Evolutionary conservation across 164 flowering plant genomes (phyloP), one percentile per base, ranked within the genome.

Genomic region (Vitis riparia): DNA sequence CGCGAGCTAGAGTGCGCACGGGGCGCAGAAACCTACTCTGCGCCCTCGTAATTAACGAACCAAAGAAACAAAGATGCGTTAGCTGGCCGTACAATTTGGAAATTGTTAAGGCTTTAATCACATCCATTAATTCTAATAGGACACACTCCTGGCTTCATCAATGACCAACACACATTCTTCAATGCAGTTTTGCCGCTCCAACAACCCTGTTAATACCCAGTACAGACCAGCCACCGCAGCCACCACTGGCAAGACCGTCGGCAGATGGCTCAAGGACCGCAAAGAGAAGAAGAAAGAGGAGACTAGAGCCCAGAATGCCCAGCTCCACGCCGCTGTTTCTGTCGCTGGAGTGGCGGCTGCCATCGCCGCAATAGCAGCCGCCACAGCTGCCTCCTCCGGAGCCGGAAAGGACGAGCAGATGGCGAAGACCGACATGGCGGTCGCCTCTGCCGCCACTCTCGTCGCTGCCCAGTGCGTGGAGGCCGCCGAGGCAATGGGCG

Each of bases 381-480:
- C 97, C 49, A 92, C 97, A 0, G 95, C 97, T 0, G 91, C 93
- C 1, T 78, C 93, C 0, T 87, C 97, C 0, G 83, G 82, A 8
- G 56, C 88, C 0, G 82, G 90, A 10, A 92, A 91, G 71, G 97
- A 91, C 17, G 94, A 92, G 75, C 85, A 85, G n/a, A 83, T 80
- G 89, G 84, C 93, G 0, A 91, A 89, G 84, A 89, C 98, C 0
- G 92, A 95, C 70, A 86, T 87, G 90, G 99, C 99, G 0, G 89
- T 95, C 66, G 97, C 98, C 1, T 93, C 99, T 0, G 99, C 99
- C 0, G 98, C 99, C 0, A 91, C 99, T 0, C 63, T 95, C 49
- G 97, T 95, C 5, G 99, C 99, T 0, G 98, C 99, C 0, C 99
- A 95, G 68, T 93, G 98, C 61, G 96, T 91, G 19, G 99, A 95